Conservation (phyloP, 352 stramenopile genomes). For the Lagenidium sp. region DNA sequence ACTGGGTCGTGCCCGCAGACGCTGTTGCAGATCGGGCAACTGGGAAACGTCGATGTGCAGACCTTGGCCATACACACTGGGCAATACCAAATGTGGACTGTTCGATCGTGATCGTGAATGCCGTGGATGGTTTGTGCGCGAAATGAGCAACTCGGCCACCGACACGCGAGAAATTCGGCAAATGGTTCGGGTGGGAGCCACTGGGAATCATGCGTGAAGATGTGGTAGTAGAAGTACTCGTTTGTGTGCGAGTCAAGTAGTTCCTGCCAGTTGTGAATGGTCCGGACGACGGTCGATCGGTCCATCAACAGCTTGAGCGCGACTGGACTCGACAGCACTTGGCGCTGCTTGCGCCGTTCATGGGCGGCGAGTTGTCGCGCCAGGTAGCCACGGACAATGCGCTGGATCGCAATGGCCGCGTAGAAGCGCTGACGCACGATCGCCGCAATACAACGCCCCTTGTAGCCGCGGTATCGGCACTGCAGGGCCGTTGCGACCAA, state of each 20-base stretch:
- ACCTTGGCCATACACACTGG: conserved; percentile 66
- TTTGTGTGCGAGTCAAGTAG: conserved; percentile 71
- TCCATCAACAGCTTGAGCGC: conserved; percentile 59
- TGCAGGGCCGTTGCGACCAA: conserved; percentile 68
- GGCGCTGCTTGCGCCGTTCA: conserved; percentile 34
- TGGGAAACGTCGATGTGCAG: conserved; percentile 53
- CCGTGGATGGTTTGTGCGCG: conserved; percentile 52
- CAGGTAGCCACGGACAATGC: conserved; percentile 43
- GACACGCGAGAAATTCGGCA: conserved; percentile 47
- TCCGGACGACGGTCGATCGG: conserved; percentile 50
- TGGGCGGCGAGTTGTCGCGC: conserved; percentile 28
- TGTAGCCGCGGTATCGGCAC: conserved; percentile 51
- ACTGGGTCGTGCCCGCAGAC: conserved; percentile 42
- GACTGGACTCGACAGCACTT: conserved; percentile 60
- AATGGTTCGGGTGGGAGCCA: conserved; percentile 64
- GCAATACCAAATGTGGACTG: conserved; percentile 64
- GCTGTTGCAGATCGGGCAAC: conserved; percentile 51
- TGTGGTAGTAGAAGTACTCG: conserved; percentile 83
- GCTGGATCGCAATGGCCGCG: conserved; percentile 47
- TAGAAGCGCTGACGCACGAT: conserved; percentile 23
- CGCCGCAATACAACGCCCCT: conserved; percentile 27
- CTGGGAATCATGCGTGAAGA: conserved; percentile 72
- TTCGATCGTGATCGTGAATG: conserved; percentile 68
- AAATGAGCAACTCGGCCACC: conserved; percentile 51
- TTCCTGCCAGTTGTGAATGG: conserved; percentile 68